Base-by-base conservation (phyloP, 192 early-diverging fungal species). In the Coemansia sp. region DNA sequence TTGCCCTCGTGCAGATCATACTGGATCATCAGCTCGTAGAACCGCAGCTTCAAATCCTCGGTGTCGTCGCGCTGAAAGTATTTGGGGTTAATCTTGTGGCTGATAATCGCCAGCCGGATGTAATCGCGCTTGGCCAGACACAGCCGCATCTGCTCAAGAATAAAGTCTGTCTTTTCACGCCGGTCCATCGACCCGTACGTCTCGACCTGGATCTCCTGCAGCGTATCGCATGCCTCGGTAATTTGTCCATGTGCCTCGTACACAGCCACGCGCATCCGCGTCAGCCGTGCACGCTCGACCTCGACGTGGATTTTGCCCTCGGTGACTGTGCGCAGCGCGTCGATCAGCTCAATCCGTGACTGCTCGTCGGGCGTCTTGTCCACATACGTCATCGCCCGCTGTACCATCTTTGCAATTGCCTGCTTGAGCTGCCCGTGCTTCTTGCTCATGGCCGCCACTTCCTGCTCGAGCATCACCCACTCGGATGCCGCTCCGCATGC, bases 281-380 rank as follows among this genome's bases (percentile, higher is more conserved):
- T 97, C 68, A 99, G 79, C 7, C 97, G 87, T 8, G 97, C 97
- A 15, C 96, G 87, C 72, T 98, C 95, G 3, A 97, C 93, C 81
- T 99, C 97, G n/a, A 99, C 93, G 76, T 93, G 96, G 50, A 99
- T 97, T 90, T 98, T 98, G 64, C 95, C 97, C 64, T 98, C 97
- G 4, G 97, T 99, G 3, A 97, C 94, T 3, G 87, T 91, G 28
- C 97, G 82, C 66, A 99, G 84, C 7, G 94, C 90, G 60, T 96
- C 91, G 48, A 99, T 97, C 67, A 97, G 83, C 72, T 95, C 92
- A 44, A 98, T 79, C 76, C 92, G 92, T 21, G 86, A 87, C 20
- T 84, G 79, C 84, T 89, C 85, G 56, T 91, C 84, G 3, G 90
- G 92, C 18, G 92, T 92, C 70, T 87, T 76, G 55, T 98, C 97